Base-by-base conservation (phyloP, 1,284 basidiomycete genomes). In the Irpex rosettiformis region DNA sequence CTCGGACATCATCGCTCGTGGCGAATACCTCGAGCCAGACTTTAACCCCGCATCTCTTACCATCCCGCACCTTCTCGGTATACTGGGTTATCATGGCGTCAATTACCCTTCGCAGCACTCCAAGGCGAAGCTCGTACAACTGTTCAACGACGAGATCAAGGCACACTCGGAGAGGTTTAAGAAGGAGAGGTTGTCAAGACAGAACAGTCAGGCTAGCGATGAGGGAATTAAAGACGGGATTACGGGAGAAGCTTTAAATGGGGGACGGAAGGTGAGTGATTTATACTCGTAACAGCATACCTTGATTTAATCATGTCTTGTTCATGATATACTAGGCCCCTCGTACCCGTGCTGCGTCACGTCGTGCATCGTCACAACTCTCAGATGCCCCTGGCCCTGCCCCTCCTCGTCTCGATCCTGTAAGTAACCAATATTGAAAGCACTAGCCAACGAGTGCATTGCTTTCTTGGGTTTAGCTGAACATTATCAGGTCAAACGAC, bases 81-180 rank as follows among this genome's bases (percentile, higher is more conserved):
- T 98, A 57, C 80, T 98, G 54, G 84, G 89, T 42, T 89, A 89
- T 68, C 93, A 98, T 74, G 84, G 89, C 62, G 78, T 96, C 66
- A 77, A 79, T 29, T 93, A 89, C 73, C 85, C 91, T 4, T 83
- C 87, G 2, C 85, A 86, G 1, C 89, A 91, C 66, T 93, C 91
- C 62, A 98, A 98, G 74, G 79, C 87, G 4, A 94, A 93, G 66
- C 84, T 98, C 24, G 82, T 98, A 8, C 78, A 85, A 42, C 75
- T 88, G 3, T 98, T 95, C 74, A 85, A 93, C 60, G 79, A 86
- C 33, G 79, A 93, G 71, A 82, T 98, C 65, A 85, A 82, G 65
- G 76, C 85, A 6, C 82, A 83, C 57, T 77, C 82, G 4, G 69
- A 73, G 18, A 86, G 85, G 65, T 73, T 89, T 56, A 84, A 83